Evolutionary conservation across 805 yeast species (phyloP), one percentile per base, ranked within the genome.

Genomic region (Saccharomycopsis oosterbeekiorum): DNA sequence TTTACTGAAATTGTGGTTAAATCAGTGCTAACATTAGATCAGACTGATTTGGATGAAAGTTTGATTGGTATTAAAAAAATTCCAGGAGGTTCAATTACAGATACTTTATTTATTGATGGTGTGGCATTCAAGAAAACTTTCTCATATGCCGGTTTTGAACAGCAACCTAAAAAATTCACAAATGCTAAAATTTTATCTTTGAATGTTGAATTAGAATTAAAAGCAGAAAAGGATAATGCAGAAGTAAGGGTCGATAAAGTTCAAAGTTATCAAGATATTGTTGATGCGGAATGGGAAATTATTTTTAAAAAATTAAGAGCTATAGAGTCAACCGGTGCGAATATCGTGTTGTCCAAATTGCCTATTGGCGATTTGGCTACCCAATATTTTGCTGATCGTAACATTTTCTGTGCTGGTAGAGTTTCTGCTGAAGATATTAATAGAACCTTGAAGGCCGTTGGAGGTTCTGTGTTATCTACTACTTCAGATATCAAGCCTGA

Each of bases 321-420:
- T 59, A 87, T 94, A 66, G 86, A 84, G 68, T 80, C 79, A 29
- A 80, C 96, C 2, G 98, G 98, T 29, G 97, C 97, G 40, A 85
- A 89, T 70, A 89, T 94, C 61, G 97, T 94, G 51, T 81, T 94
- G 64, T 92, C 97, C 17, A 91, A 91, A 72, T 79, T 94, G 68
- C 99, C 99, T 60, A 94, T 94, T 71, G 99, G 99, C 66, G 99
- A 94, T 75, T 80, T 94, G 72, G 99, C 99, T n/a, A 94, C 99
- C 9, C 99, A 94, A 76, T 94, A 81, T 75, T 94, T 94, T 74
- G 99, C 99, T 41, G 99, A 94, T 74, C 81, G 98, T 72, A 83
- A 88, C 71, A 87, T 94, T 59, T 94, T 94, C 76, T 94, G 99
- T 77, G 99, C 99, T 14, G 99, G 99, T 63, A 82, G 99, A 73